Evolutionary conservation across 2,329 filamentous ascomycete species (phyloP).

Genomic region (Venturia pyrina): DNA sequence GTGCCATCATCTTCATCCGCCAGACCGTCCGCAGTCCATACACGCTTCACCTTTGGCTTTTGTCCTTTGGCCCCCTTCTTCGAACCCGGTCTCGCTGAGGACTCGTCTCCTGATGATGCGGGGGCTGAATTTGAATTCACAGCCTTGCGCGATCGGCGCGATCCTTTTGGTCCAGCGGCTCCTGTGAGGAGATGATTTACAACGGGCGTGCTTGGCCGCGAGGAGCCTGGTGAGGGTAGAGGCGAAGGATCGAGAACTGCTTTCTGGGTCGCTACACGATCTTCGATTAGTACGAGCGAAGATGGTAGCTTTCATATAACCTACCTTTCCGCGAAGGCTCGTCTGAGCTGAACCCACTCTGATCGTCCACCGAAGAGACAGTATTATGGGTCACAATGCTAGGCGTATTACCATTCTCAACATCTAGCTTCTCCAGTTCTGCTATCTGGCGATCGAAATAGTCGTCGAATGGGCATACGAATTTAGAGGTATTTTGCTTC

Average conservation of each 20-base stretch:
- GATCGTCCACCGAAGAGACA: conserved; percentile 37
- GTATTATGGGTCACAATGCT: conserved; percentile 37
- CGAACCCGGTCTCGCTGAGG: conserved; percentile 28
- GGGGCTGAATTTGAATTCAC: conserved; percentile 44
- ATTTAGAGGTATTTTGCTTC: conserved; percentile 64
- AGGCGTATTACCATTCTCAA: conserved; percentile 21
- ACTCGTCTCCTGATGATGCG: conserved; percentile 78
- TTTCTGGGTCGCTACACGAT: conserved; percentile 18
- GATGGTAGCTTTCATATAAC: background rate
- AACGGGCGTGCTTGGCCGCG: conserved; percentile 67
- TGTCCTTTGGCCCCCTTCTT: conserved; percentile 31
- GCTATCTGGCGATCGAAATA: conserved; percentile 92
- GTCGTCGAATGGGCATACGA: conserved; percentile 76
- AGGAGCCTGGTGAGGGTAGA: conserved; percentile 60
- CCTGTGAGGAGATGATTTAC: conserved; percentile 58
- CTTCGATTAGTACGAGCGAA: conserved; percentile 17
- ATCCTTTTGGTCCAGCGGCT: conserved; percentile 53
- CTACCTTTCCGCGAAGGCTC: conserved; percentile 12
- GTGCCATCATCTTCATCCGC: conserved; percentile 72
- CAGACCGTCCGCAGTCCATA: conserved; percentile 83
- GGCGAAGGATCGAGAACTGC: conserved; percentile 38
- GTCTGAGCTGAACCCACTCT: conserved; percentile 27
- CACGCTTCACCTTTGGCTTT: conserved; percentile 77
- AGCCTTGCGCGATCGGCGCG: conserved; percentile 68
- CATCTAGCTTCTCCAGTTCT: conserved; percentile 57